Base-by-base conservation (phyloP, 768 basidiomycete genomes). In the Phallus indusiatus region DNA sequence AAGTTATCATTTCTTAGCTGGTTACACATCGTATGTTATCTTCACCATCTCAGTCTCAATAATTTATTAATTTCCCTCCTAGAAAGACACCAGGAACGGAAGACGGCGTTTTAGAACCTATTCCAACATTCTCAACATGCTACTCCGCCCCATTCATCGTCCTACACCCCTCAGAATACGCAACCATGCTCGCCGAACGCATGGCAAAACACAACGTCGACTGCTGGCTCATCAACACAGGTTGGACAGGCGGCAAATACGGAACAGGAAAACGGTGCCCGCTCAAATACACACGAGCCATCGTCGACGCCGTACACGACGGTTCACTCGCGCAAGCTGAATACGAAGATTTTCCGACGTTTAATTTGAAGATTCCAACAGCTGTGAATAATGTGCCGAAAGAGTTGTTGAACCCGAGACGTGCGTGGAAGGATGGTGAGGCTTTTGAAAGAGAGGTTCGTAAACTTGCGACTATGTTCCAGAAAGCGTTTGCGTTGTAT, bases 71-170 rank as follows among this genome's bases (percentile, higher is more conserved):
- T 4, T 28, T 50, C 36, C n/a, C 42, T 22, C 56, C 52, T 52
- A 87, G 86, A 64, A 98, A 98, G 81, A 98, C 94, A 1, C 94
- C 94, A n/a, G 94, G 94, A 57, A 98, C 95, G 3, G 95, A 98
- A 70, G 95, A 97, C 67, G 95, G 95, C 69, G 90, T 99, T 28
- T 80, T 96, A 49, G 96, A 99, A 72, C 96, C 96, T 60, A 94
- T 95, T 63, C 96, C 96, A 21, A 98, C 96, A 47, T 99, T 99
- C 83, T 96, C 94, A 18, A 97, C 94, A 34, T 98, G 96, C 75
- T 99, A 97, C 82, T 90, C 88, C 65, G 93, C 94, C 47, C 96
- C 96, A n/a, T 98, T 99, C 82, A 97, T 99, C 71, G 87, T 97
- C 65, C 89, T 96, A 58, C 95, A 96, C 74, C 94, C 94, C 49